These are phyloP conservation scores for Sporothrix phasma DNA, from an alignment of 2,329 filamentous ascomycete genomes.

Conservation along the genomic window DNA sequence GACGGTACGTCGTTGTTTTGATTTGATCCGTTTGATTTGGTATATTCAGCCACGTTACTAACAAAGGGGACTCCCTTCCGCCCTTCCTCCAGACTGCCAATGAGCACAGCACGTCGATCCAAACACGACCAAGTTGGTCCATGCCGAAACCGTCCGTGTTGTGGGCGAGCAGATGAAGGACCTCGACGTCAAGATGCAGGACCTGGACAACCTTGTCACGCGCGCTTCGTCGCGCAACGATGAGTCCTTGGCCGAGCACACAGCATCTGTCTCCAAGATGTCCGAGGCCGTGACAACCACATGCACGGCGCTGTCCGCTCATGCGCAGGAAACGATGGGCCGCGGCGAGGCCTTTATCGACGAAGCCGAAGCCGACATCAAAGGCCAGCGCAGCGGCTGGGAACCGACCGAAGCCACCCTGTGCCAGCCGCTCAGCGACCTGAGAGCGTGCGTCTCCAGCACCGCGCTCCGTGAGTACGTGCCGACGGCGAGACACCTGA, in stretches of 20 bases:
- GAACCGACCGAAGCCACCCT: conserved; percentile 50
- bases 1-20: conserved; percentile 49
- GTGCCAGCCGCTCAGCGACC: conserved; percentile 57
- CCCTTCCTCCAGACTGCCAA: conserved; percentile 51
- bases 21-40: not conserved
- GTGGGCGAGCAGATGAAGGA: conserved; percentile 83
- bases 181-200: conserved; percentile 78
- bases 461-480: conserved; percentile 68
- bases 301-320: conserved; percentile 58
- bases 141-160: conserved; percentile 80
- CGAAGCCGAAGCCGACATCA: conserved; percentile 54
- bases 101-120: conserved; percentile 72
- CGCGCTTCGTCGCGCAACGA: conserved; percentile 74
- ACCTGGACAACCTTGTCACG: conserved; percentile 81
- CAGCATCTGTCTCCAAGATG: conserved; percentile 54
- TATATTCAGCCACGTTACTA: not conserved
- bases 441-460: conserved; percentile 58
- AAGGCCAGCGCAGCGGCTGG: conserved; percentile 49
- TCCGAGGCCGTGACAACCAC: conserved; percentile 61
- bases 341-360: conserved; percentile 59
- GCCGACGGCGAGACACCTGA: conserved; percentile 80
- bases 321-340: conserved; percentile 59
- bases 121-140: conserved; percentile 77
- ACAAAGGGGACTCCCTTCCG: conserved; percentile 20
- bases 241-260: conserved; percentile 61